These are phyloP conservation scores for Penicillium sp. DNA, from an alignment of 2,329 filamentous ascomycete genomes.

Conservation along the genomic window DNA sequence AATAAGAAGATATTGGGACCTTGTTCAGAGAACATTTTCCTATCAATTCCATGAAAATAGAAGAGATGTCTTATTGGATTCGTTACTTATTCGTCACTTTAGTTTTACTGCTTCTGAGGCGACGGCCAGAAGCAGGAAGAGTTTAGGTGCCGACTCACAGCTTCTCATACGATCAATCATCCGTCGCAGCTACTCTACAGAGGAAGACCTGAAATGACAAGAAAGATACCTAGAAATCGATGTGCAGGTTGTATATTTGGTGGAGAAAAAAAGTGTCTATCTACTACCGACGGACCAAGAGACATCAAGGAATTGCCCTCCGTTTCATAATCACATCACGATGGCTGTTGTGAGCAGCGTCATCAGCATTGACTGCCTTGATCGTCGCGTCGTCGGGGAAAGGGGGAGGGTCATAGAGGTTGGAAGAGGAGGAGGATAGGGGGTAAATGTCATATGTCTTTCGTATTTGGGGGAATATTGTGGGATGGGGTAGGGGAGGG, in stretches of 20 bases:
- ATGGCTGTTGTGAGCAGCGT: constrained; percentile 33
- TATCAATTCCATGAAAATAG: neutral
- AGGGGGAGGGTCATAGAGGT: constrained; percentile 7
- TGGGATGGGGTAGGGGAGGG: constrained; percentile 15
- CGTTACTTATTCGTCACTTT: neutral
- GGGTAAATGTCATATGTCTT: constrained; percentile 16
- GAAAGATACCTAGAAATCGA: neutral
- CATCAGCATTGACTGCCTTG: constrained; percentile 36
- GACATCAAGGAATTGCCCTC: constrained; percentile 27
- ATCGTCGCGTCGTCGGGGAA: constrained; percentile 28
- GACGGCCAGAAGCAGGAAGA: neutral
- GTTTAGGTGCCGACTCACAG: neutral
- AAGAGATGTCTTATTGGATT: neutral
- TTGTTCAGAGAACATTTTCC: neutral
- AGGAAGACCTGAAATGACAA: neutral
- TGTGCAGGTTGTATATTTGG: constrained; percentile 40
- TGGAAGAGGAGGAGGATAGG: constrained; percentile 14
- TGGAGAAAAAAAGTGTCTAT: constrained; percentile 37
- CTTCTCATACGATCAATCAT: neutral
- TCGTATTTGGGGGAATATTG: constrained; percentile 10
- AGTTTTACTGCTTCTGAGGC: neutral
- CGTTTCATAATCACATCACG: constrained; percentile 31
- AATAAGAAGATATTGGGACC: neutral
- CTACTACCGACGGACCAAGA: constrained; percentile 36
- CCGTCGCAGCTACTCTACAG: neutral